Evolutionary conservation across 2,329 filamentous ascomycete genomes (phyloP).

Genomic region (Hypoxylon sp.): DNA sequence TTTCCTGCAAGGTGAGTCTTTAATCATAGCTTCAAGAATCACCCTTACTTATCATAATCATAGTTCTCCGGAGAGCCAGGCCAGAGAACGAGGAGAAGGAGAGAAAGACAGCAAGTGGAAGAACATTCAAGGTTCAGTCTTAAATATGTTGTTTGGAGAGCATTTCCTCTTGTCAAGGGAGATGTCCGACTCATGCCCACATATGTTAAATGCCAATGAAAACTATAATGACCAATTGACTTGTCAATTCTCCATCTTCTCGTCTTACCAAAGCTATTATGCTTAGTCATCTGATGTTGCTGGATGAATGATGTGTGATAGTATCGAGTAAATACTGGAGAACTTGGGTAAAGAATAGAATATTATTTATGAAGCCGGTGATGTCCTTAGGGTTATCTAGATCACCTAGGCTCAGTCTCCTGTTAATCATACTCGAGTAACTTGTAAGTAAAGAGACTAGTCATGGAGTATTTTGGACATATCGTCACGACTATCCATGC

Average conservation of each 20-base stretch:
- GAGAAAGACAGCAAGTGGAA: constrained; percentile 95
- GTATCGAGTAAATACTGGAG: too few relatives aligned
- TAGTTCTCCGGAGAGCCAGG: constrained; percentile 93
- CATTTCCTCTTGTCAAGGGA: not conserved
- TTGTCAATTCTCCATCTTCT: not conserved
- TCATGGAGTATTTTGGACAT: too few relatives aligned
- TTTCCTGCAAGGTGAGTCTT: constrained; percentile 87
- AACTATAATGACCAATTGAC: constrained; percentile 19
- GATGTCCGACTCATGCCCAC: constrained; percentile 5
- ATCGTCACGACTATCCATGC: too few relatives aligned
- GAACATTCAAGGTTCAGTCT: constrained; percentile 75
- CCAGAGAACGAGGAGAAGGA: constrained; percentile 98
- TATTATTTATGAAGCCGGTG: too few relatives aligned
- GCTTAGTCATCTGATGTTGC: not conserved
- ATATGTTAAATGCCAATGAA: constrained; percentile 17
- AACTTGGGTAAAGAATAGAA: too few relatives aligned
- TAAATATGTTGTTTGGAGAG: constrained; percentile 13
- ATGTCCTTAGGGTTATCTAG: too few relatives aligned
- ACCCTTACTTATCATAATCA: constrained; percentile 14
- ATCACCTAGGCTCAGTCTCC: too few relatives aligned
- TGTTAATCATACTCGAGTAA: too few relatives aligned
- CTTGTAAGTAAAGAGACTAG: too few relatives aligned
- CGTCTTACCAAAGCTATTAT: not conserved
- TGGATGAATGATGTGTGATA: not conserved
- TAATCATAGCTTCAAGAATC: constrained; percentile 39